Conservation (phyloP, 768 basidiomycete species). For the Candolleomyces efflorescens region DNA sequence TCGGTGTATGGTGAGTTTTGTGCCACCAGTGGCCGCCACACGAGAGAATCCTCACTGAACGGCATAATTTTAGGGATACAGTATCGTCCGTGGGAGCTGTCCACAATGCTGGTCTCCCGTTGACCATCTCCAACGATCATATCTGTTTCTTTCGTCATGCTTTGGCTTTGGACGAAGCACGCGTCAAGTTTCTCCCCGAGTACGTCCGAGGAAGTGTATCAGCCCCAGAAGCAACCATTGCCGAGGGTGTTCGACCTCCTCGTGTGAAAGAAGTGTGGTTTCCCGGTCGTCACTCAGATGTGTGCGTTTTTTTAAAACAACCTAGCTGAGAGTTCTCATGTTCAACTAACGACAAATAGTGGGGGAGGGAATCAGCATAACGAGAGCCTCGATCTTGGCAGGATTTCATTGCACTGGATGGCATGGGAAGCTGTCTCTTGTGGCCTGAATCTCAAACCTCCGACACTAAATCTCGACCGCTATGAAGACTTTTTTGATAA, state of each 20-base stretch:
- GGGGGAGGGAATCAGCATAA: background rate
- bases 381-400: background rate
- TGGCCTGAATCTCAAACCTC: background rate
- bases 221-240: background rate
- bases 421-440: background rate
- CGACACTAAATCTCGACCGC: background rate
- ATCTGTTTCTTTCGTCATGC: background rate
- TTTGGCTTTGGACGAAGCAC: background rate
- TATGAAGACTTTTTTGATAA: background rate
- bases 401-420: background rate
- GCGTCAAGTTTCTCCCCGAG: background rate
- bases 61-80: background rate
- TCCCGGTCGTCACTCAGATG: background rate
- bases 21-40: too few relatives aligned
- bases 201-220: background rate
- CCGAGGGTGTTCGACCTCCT: background rate
- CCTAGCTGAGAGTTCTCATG: background rate
- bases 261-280: background rate
- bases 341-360: background rate
- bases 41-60: background rate
- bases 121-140: background rate
- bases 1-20: background rate
- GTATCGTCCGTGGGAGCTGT: background rate
- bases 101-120: background rate
- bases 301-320: background rate